These are phyloP conservation scores for Kewa caespitosa DNA, from an alignment of 179 eudicot genomes.

Conservation along the genomic window DNA sequence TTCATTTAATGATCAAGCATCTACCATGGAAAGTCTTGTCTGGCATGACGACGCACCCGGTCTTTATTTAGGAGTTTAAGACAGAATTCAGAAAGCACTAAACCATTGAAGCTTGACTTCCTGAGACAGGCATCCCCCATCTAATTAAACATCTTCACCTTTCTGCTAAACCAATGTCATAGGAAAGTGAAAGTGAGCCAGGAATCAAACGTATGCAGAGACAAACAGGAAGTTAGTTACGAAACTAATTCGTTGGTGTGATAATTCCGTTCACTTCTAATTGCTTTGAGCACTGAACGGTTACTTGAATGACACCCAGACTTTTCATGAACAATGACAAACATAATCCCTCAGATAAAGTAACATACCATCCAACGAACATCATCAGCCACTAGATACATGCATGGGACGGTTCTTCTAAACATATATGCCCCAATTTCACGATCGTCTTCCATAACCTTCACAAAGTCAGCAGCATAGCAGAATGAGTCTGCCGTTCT, in stretches of 20 bases:
- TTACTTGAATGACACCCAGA: background rate
- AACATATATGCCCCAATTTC: conserved; percentile 98
- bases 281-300: background rate
- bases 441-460: conserved; percentile 99
- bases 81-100: background rate
- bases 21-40: background rate
- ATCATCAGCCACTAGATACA: conserved; percentile 87
- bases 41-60: background rate
- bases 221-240: background rate
- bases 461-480: conserved; percentile 21
- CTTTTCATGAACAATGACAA: background rate
- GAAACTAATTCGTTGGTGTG: background rate
- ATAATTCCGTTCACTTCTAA: background rate
- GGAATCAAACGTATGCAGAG: background rate
- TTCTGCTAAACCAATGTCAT: background rate
- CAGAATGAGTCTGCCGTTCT: conserved; percentile 9
- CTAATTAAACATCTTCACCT: background rate
- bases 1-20: background rate
- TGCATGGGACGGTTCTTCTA: conserved; percentile 90
- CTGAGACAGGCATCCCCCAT: background rate
- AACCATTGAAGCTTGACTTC: background rate
- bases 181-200: background rate
- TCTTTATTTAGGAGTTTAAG: background rate
- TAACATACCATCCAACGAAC: conserved; percentile 83
- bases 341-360: background rate